Conservation (phyloP, 2,329 filamentous ascomycete species). For the Emergomyces pasteurianus region DNA sequence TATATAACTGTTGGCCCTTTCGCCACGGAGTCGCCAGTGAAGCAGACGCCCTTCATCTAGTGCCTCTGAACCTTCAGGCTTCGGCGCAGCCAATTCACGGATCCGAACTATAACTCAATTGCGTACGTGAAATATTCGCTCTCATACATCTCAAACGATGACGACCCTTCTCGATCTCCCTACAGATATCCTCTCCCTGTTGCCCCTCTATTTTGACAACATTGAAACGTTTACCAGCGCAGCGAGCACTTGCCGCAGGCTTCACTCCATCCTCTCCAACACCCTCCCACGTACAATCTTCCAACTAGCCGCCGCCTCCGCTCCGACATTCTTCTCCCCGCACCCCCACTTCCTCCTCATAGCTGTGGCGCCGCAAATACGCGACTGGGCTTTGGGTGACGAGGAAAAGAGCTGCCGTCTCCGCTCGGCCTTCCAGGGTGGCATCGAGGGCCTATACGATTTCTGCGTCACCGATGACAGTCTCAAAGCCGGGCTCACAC, state of each 20-base stretch:
- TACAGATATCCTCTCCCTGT: neutral
- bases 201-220: slow-evolving; percentile 11
- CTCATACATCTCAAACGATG: neutral
- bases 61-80: too few species aligned
- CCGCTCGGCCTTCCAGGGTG: slow-evolving; percentile 13
- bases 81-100: too few species aligned
- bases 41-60: neutral
- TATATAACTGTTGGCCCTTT: neutral
- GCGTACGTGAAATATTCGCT: neutral
- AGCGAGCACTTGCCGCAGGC: slow-evolving; percentile 17
- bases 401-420: slow-evolving; percentile 14
- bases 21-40: neutral
- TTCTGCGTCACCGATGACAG: slow-evolving; percentile 16
- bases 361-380: slow-evolving; percentile 21
- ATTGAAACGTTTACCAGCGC: slow-evolving; percentile 24
- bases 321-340: slow-evolving; percentile 25
- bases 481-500: slow-evolving; percentile 16
- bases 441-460: slow-evolving; percentile 21
- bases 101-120: neutral
- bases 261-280: slow-evolving; percentile 14
- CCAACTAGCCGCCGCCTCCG: slow-evolving; percentile 21
- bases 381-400: slow-evolving; percentile 22
- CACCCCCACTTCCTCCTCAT: slow-evolving; percentile 25
- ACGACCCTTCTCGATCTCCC: neutral
- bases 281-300: slow-evolving; percentile 20